phyloP scores from a whole-genome alignment of 768 basidiomycete species.

The Mycena metata region DNA sequence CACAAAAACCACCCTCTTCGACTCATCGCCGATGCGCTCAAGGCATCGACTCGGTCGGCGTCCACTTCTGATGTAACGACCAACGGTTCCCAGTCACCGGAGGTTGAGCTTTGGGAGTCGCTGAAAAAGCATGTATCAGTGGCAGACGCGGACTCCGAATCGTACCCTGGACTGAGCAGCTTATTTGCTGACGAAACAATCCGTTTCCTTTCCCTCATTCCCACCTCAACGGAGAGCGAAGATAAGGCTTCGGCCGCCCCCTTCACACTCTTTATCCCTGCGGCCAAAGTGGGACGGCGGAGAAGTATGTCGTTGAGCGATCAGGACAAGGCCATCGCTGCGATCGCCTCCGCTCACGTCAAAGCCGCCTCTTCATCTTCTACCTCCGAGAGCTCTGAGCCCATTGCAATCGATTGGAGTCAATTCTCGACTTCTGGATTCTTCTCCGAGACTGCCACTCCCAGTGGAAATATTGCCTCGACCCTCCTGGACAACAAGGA shows the following conservation, averaged over 20 bases:
- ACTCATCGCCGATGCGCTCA: slow-evolving; percentile 75
- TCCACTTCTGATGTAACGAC: slow-evolving; percentile 13
- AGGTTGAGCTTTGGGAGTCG: slow-evolving; percentile 63
- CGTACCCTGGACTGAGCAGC: slow-evolving; percentile 57
- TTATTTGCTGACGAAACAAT: slow-evolving; percentile 82
- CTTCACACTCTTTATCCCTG: slow-evolving; percentile 47
- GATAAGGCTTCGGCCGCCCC: slow-evolving; percentile 49
- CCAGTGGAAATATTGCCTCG: slow-evolving; percentile 62
- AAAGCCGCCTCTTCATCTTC: slow-evolving; percentile 50
- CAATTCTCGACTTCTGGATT: slow-evolving; percentile 80
- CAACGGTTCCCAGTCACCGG: slow-evolving; percentile 27
- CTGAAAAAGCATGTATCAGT: slow-evolving; percentile 56
- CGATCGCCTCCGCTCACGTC: slow-evolving; percentile 40
- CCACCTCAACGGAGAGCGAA: slow-evolving; percentile 51
- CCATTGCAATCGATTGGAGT: slow-evolving; percentile 68
- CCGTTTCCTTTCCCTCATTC: slow-evolving; percentile 63
- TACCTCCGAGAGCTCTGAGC: slow-evolving; percentile 41
- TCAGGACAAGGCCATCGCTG: slow-evolving; percentile 35
- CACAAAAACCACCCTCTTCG: slow-evolving; percentile 66
- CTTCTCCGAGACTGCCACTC: slow-evolving; percentile 51
- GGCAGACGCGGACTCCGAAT: slow-evolving; percentile 55
- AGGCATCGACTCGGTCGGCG: slow-evolving; percentile 41
- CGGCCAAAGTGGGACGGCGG: slow-evolving; percentile 30
- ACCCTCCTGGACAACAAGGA: slow-evolving; percentile 70
- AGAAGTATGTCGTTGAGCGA: slow-evolving; percentile 39